A percentile compares a stretch with the other conserved stretches of the same genome.
phyloP scores from a whole-genome alignment of 345 rosid genomes.

The Eucalyptus erythrocorys region DNA sequence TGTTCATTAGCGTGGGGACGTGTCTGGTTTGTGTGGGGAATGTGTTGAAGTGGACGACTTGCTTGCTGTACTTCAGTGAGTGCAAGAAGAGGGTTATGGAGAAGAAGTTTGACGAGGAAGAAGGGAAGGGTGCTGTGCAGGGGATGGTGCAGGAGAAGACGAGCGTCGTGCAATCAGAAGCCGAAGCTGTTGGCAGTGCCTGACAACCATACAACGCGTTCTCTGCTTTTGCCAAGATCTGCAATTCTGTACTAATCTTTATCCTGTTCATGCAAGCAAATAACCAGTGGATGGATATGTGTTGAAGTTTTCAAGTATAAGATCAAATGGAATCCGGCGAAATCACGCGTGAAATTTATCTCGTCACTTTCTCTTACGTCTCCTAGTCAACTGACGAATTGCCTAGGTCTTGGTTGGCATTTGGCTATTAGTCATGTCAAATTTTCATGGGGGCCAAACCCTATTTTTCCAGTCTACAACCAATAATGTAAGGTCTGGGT shows the following conservation, averaged over 20 bases:
- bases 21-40: background rate
- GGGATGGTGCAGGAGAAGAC: background rate
- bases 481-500: background rate
- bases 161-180: background rate
- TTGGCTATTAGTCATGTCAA: background rate
- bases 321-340: background rate
- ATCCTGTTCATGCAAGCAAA: background rate
- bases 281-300: background rate
- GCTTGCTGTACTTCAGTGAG: background rate
- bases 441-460: background rate
- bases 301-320: background rate
- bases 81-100: background rate
- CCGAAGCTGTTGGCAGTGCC: background rate
- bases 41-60: background rate
- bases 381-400: background rate
- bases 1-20: background rate
- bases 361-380: background rate
- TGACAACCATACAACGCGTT: background rate
- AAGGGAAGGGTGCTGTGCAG: background rate
- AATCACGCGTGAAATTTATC: background rate
- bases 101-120: background rate
- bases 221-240: background rate
- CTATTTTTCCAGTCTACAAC: background rate
- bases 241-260: background rate
- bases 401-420: background rate